Conservation (phyloP, 179 eudicot species). For the Actinidia polygama region DNA sequence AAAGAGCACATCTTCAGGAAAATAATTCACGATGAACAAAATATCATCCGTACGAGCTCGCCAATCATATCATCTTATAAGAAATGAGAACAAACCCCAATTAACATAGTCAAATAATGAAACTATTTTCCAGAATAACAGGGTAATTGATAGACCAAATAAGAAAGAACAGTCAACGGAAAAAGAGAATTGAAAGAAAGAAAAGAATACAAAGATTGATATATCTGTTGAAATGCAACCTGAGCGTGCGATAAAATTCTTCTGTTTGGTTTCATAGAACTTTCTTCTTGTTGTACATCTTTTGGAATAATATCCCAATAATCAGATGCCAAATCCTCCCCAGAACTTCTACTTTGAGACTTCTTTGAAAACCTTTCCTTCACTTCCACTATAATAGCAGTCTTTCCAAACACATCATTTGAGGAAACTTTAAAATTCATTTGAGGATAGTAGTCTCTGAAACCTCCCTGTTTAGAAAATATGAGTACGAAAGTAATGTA, state of each 20-base stretch:
- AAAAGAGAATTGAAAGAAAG: not conserved
- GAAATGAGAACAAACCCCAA: not conserved
- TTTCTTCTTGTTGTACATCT: slow-evolving; percentile 61
- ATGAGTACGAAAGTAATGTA: slow-evolving; percentile 12
- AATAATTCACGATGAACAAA: too few species aligned
- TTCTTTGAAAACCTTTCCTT: slow-evolving; percentile 39
- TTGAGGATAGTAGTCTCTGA: slow-evolving; percentile 52
- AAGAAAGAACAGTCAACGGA: not conserved
- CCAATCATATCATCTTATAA: too few species aligned
- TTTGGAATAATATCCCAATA: slow-evolving; percentile 85
- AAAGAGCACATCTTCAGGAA: too few species aligned
- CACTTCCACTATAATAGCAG: slow-evolving; percentile 74
- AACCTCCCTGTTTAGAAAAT: slow-evolving; percentile 49
- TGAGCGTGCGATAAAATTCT: slow-evolving; percentile 77
- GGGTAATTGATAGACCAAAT: not conserved
- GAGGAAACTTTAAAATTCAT: slow-evolving; percentile 72
- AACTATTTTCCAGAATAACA: slow-evolving; percentile 9
- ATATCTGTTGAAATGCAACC: slow-evolving; percentile 37
- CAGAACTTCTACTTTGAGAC: slow-evolving; percentile 26
- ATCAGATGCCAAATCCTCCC: slow-evolving; percentile 42
- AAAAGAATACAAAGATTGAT: not conserved
- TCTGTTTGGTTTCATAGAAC: slow-evolving; percentile 38
- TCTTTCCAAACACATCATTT: slow-evolving; percentile 66
- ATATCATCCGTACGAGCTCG: too few species aligned
- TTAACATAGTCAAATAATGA: not conserved